Evolutionary conservation across 2,329 filamentous ascomycete species (phyloP), one percentile per base, ranked within the genome.

Genomic region (Metarhizium anisopliae): DNA sequence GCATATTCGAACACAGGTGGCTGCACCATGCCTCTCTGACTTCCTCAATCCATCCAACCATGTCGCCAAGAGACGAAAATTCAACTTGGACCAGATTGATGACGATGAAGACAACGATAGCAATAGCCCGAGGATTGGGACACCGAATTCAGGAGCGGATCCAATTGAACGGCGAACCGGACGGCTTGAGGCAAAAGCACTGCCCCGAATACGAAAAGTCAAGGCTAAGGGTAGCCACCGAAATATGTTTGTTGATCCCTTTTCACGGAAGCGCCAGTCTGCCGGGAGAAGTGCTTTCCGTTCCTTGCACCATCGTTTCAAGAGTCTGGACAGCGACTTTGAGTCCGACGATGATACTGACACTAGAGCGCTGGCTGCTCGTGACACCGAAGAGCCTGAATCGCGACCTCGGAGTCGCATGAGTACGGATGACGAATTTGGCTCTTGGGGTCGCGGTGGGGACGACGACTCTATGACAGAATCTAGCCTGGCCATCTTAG

Each of bases 1-100:
- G 61, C 91, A 96, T 68, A 89, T 97, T 65, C 91, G 92, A 63
- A 88, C 87, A 49, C 88, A 93, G 63, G 85, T 97, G 51, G 92
- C 89, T 8, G 89, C 86, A 6, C 90, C 91, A 2, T 81, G 85
- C 47, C 77, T 99, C 42, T 87, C 89, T 62, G 83, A 90, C 47
- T 91, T 86, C 65, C 81, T 99, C 56, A 86, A 96, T 61, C 92
- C 94, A 4, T 81, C 81, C 55, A 88, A 90, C 56, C 91, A 96
- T 70, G 77, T 78, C 2, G 81, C 84, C n/a, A 95, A 90, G 70
- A 81, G 93, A 57, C 82, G 87, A 59, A 89, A 85, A 67, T 75
- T 95, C 18, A 90, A 92, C 54, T 84, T 96, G 55, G 77, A 85
- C 45, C 87, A 89, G 61, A 82, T 85, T 0, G 79, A 83, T 63